Base-by-base conservation (phyloP, 768 basidiomycete species). In the Leccinum truebloodii region DNA sequence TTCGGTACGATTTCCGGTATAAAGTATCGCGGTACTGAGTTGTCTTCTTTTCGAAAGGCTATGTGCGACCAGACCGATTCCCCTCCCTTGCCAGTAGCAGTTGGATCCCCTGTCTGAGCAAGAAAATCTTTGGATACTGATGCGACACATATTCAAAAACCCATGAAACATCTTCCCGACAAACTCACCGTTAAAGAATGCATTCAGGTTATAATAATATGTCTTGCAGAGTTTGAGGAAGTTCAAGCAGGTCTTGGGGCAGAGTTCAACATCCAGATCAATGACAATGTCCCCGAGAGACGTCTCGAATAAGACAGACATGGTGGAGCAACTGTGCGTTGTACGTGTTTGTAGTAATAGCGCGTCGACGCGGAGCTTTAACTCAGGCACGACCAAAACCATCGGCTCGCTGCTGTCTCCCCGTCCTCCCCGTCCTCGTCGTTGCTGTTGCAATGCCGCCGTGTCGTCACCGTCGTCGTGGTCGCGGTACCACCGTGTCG, bases 271-370 rank as follows among this genome's bases (percentile, higher is more conserved):
- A 74, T 98, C 94, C 46, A 99, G 81, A 76, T 98, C 97, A 69
- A 98, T 93, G 61, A 98, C 94, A 58, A 99, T 82, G 77, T 99
- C 97, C 59, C 97, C 97, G 1, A 98, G 79, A 22, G 95, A 98
- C 4, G 97, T 99, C 80, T 98, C 97, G 65, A 98, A 84, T 59
- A 99, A 83, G 44, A 98, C 93, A 60, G 95, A 98, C 97, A 98
- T 97, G 52, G 37, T 10, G 52, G 52, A 10, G 9, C 14, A 26
- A 13, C 24, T 6, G 24, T 49, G 14, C 5, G 34, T 35, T 35
- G 34, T 13, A 13, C 13, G 13, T 35, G 4, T 35, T 14, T 35
- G 34, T 14, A 13, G 32, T 24, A 24, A 3, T 35, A 35, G 13
- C 41, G 41, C 41, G 41, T 44, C 41, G 41, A 44, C n/a, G n/a